Evolutionary conservation across 2,329 filamentous ascomycete species (phyloP).

Genomic region (Sodiomyces alkalinus): DNA sequence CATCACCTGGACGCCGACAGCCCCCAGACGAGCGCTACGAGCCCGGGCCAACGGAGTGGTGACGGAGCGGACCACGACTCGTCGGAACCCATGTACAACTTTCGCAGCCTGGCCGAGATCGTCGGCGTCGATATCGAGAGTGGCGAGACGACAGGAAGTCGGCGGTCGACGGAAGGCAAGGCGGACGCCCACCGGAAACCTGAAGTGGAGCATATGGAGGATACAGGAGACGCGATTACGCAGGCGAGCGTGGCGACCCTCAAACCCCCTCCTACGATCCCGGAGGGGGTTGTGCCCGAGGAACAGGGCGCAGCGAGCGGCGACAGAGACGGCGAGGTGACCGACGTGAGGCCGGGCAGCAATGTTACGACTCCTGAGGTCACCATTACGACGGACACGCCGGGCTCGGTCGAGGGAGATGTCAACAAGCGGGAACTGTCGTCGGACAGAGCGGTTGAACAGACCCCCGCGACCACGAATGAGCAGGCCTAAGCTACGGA

Average conservation of each 20-base stretch:
- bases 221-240: constrained; percentile 15
- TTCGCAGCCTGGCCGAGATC: constrained; percentile 72
- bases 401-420: constrained; percentile 19
- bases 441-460: neutral
- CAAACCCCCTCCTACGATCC: constrained; percentile 4
- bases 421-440: constrained; percentile 1
- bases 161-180: constrained; percentile 15
- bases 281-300: constrained; percentile 15
- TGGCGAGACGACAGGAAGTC: constrained; percentile 20
- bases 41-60: constrained; percentile 29
- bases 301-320: constrained; percentile 14
- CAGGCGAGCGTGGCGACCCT: constrained; percentile 7
- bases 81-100: constrained; percentile 79
- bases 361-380: constrained; percentile 23
- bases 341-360: constrained; percentile 4
- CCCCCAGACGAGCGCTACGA: constrained; percentile 39
- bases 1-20: constrained; percentile 26
- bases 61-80: constrained; percentile 35
- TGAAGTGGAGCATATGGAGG: constrained; percentile 16
- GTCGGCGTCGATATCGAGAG: constrained; percentile 51
- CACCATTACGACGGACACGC: constrained; percentile 35
- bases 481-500: no score
- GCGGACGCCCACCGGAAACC: constrained; percentile 19
- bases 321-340: no score
- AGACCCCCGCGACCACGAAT: no score